Evolutionary conservation across 345 rosid species (phyloP), one percentile per base, ranked within the genome.

Genomic region (Sisymbrium irio): DNA sequence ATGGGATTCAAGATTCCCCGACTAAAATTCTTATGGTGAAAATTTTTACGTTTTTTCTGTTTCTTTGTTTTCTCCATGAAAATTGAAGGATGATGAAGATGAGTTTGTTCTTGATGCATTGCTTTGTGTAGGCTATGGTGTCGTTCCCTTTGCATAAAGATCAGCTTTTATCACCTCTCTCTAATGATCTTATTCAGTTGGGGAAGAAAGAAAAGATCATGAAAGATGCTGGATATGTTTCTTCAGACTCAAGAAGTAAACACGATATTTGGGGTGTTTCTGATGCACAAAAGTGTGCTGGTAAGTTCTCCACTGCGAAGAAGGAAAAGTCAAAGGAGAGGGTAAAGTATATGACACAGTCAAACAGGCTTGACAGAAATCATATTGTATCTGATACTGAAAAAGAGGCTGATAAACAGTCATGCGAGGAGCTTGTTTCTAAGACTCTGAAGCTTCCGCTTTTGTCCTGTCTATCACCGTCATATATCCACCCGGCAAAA

Each of bases 111-210:
- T 50, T 53, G 77, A 35, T 20, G 55, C 19, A 3, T 36, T 64
- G 56, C 32, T 61, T 78, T 80, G 69, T 75, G 78, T 89, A 95
- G 99, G 79, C 85, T 49, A 95, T 95, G 96, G 88, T 93, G 69
- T 86, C 90, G 28, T 83, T 80, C 78, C 89, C 91, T 9, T 72
- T 82, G 66, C 85, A 33, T 65, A 93, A 80, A 71, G 82, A 77
- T 40, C 67, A 74, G 55, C 61, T 90, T 62, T 82, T 92, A 69
- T 95, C 99, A 15, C 99, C 99, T 62, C 98, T 95, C 75, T 76
- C 96, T 17, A 85, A 83, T 71, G 76, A 80, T 78, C 76, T 92
- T 6, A 72, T 88, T 84, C 81, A 62, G 66, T 70, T 94, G 49
- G 76, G 77, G 49, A 75, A 81, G 73, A 84, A 65, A 70, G 85